Percentiles rank a stretch among this genome's conserved stretches.
Conservation (phyloP, 306 rosid genomes). For the Gillenia trifoliata region DNA sequence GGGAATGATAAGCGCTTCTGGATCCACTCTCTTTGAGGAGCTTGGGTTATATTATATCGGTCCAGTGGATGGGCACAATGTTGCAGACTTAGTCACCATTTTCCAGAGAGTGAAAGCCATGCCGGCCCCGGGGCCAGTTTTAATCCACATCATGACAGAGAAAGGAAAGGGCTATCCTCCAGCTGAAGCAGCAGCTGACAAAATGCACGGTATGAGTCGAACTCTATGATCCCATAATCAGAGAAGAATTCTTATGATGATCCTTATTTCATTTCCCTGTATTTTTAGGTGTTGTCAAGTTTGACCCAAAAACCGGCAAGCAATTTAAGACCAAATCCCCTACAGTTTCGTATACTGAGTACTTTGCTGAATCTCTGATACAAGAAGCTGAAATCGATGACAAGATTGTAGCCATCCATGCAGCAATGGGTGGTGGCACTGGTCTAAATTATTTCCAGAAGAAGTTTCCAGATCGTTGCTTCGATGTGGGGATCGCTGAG, state of each 20-base stretch:
- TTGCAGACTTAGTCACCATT: constrained; percentile 63
- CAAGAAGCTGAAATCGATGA: constrained; percentile 79
- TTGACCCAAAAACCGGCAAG: constrained; percentile 77
- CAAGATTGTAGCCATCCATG: constrained; percentile 82
- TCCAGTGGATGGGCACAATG: constrained; percentile 81
- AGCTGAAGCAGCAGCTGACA: constrained; percentile 77
- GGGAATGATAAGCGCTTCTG: constrained; percentile 58
- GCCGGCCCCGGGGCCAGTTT: constrained; percentile 78
- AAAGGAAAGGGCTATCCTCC: constrained; percentile 96
- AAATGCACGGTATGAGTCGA: constrained; percentile 72
- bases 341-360: constrained; percentile 72
- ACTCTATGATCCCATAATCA: background rate
- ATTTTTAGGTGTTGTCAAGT: constrained; percentile 73
- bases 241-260: constrained; percentile 2
- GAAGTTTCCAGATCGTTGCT: constrained; percentile 78
- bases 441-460: constrained; percentile 89
- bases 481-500: constrained; percentile 92
- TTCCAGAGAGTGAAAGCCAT: constrained; percentile 57
- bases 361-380: constrained; percentile 79
- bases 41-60: constrained; percentile 79
- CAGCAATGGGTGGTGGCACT: constrained; percentile 97
- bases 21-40: constrained; percentile 70
- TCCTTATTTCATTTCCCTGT: constrained; percentile 10
- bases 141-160: constrained; percentile 83
- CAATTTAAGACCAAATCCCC: constrained; percentile 64